Conservation (phyloP, 192 early-diverging fungal genomes). For the Umbelopsis ramanniana region DNA sequence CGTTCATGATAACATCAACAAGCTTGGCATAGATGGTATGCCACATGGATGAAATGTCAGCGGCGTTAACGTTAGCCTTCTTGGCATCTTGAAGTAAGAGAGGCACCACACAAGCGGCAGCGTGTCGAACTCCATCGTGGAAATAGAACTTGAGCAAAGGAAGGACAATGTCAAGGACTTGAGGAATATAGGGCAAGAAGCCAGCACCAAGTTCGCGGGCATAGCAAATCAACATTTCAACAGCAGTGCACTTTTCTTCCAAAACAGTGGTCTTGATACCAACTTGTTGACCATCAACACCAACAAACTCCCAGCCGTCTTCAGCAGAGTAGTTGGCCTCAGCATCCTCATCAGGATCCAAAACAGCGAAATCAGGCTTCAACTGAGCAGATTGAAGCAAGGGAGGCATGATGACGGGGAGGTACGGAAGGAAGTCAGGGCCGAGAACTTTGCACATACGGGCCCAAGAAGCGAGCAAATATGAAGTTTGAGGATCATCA, state of each 20-base stretch:
- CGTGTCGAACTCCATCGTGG: constrained; percentile 94
- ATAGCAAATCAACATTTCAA: constrained; percentile 97
- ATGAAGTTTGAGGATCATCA: constrained; percentile 93
- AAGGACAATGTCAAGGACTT: constrained; percentile 84
- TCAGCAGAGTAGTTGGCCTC: constrained; percentile 90
- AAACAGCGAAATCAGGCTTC: constrained; percentile 91
- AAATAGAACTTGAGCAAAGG: constrained; percentile 96
- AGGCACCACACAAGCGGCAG: constrained; percentile 85
- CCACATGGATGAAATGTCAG: constrained; percentile 74
- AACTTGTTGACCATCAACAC: constrained; percentile 90
- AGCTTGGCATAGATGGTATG: constrained; percentile 73
- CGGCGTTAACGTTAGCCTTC: constrained; percentile 50
- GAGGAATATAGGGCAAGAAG: constrained; percentile 85
- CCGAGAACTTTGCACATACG: constrained; percentile 95
- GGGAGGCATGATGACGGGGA: constrained; percentile 91
- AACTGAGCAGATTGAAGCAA: constrained; percentile 83
- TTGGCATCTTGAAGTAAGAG: constrained; percentile 70
- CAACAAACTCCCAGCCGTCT: constrained; percentile 98
- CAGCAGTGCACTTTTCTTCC: constrained; percentile 98
- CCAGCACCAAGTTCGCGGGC: constrained; percentile 88
- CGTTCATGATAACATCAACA: constrained; percentile 75
- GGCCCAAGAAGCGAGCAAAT: constrained; percentile 95
- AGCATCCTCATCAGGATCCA: constrained; percentile 75
- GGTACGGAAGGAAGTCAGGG: constrained; percentile 91
- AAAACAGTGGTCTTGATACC: constrained; percentile 94